Conservation (phyloP, 345 rosid species). For the Psidium guajava region DNA sequence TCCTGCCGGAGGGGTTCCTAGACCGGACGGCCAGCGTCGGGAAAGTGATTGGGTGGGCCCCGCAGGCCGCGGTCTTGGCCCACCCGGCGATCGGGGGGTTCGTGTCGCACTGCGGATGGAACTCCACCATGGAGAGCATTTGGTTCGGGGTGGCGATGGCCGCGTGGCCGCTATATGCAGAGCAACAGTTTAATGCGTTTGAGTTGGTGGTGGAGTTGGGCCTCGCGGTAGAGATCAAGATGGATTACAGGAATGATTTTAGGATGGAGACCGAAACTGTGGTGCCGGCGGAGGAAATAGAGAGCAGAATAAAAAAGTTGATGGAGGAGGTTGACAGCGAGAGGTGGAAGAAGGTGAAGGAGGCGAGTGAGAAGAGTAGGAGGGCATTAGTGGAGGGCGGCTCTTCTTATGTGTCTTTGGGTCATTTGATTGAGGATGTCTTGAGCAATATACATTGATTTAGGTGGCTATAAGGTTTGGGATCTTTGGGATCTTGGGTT, state of each 20-base stretch:
- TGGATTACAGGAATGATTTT: neutral
- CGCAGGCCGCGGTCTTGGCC: conserved; percentile 5
- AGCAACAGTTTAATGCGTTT: conserved; percentile 51
- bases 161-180: conserved; percentile 39
- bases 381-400: conserved; percentile 31
- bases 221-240: conserved; percentile 12
- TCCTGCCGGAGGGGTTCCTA: conserved; percentile 36
- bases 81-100: neutral
- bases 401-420: conserved; percentile 18
- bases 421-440: conserved; percentile 19
- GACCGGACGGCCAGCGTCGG: conserved; percentile 28
- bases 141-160: conserved; percentile 49
- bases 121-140: conserved; percentile 38
- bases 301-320: conserved; percentile 21
- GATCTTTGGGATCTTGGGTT: neutral
- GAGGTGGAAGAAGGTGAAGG: conserved; percentile 21
- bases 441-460: neutral
- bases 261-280: neutral
- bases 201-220: conserved; percentile 25
- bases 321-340: conserved; percentile 20
- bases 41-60: conserved; percentile 52
- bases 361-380: conserved; percentile 13
- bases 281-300: conserved; percentile 18
- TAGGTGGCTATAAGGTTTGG: neutral
- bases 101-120: conserved; percentile 14